Evolutionary conservation across 73 alveolate species (phyloP), one percentile per base, ranked within the genome.

Genomic region (Blepharisma japonicum): DNA sequence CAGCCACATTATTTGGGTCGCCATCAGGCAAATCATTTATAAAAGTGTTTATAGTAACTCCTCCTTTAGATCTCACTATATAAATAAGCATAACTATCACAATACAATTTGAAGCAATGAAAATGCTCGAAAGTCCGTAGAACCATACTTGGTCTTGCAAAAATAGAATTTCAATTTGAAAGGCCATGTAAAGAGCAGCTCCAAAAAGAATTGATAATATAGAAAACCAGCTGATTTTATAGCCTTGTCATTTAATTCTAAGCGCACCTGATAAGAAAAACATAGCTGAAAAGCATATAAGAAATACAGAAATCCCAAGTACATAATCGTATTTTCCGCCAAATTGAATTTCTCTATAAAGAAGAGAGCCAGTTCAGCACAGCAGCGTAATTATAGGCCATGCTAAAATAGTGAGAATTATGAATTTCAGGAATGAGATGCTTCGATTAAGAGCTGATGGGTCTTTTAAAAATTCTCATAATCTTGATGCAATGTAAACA

Each of bases 161-260:
- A 55, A 84, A 79, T 7, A 87, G 77, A 39, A 78, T 74, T 6
- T 66, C 78, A 45, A 83, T 27, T 54, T 79, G 77, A 71, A 68
- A 84, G 23, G 82, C 86, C 9, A 80, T 66, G 25, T 82, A 67
- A 46, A 54, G 68, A 6, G 56, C 7, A 21, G 71, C 42, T 6
- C 91, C 82, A 6, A 87, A 0, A 2, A 20, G 45, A 32, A 84
- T 20, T 46, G 47, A 56, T 7, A 61, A 21, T 3, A 76, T 80
- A 49, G 89, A 56, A 6, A 23, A 7, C 11, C 45, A 6, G 20
- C 81, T 68, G 55, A 87, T 54, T 54, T 76, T 54, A 79, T 55
- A 87, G 45, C 66, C 77, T 67, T 83, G 70, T 89, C 94, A 87
- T 71, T 83, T 87, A 38, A 87, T 79, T n/a, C 32, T 78, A 55